Evolutionary conservation across 768 basidiomycete species (phyloP), one percentile per base, ranked within the genome.

Genomic region (Hericium coralloides): DNA sequence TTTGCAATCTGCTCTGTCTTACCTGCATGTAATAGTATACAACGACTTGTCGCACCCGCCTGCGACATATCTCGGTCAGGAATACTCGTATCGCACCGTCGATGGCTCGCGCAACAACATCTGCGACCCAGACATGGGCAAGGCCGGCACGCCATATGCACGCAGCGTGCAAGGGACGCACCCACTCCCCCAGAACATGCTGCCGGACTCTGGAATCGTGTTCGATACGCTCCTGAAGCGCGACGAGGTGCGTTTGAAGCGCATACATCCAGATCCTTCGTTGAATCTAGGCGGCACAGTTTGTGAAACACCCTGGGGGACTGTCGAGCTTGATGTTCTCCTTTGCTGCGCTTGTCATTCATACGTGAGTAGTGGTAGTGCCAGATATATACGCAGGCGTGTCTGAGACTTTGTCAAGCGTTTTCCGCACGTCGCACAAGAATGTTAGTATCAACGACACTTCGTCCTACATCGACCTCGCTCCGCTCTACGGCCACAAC

Each of bases 391-490:
- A 31, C 31, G 7, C 8, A 9, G 10, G 10, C 31, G 31, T 9
- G 31, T 31, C 31, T 31, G 31, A 31, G 31, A 31, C 10, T 9
- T 31, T 63, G 59, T 25, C 60, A 52, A 90, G 87, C 49, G 83
- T 91, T 55, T 95, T 95, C 80, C 88, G 89, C 45, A 93, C 92
- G 0, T 81, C 82, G 12, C 87, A 88, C 67, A 69, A 64, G 10
- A 74, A 87, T 51, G 74, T 76, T 15, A 78, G 77, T 64, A 83
- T 89, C 63, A 95, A 95, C 69, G 80, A 91, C 66, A 92, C 92
- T 2, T 89, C 88, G 0, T 86, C 88, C 12, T 95, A 95, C 64
- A 83, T 93, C 52, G 92, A 95, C 65, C 78, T 95, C 2, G 81
- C 84, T 2, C 89, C 89, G 2, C 71, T 95, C 25, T 95, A 95